Base-by-base conservation (phyloP, 2,329 filamentous ascomycete species). In the Penicillium sp. region DNA sequence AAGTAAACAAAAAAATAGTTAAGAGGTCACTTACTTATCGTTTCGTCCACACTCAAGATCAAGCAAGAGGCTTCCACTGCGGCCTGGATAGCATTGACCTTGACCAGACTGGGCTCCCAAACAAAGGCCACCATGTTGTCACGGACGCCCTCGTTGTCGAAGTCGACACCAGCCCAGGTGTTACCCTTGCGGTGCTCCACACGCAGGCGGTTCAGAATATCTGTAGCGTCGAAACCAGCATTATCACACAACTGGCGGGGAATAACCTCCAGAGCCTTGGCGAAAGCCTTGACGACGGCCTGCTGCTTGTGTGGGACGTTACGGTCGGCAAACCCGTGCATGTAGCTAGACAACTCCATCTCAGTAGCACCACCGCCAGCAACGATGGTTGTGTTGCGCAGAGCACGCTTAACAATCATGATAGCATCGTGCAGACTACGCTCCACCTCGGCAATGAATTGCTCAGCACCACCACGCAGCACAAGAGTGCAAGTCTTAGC, bases 321-420 rank as follows among this genome's bases (percentile, higher is more conserved):
- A 80, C 89, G 89, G 81, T 97, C 93, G 64, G 95, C 94, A 71
- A 89, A 97, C 67, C 85, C 84, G 82, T 97, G 93, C 63, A 99
- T 86, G 79, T 96, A 95, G 40, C 92, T 89, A 7, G 93, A 97
- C 52, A 97, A 78, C 76, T 97, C 94, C 93, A 99, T 97, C 82
- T 99, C 94, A 69, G 84, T 87, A 19, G 94, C 93, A 74, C 94
- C 94, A 69, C 94, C 94, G 69, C 94, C 94, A 46, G 93, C 94
- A 27, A 99, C 94, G 65, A 99, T 96, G 73, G 86, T 90, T 72
- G 89, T 89, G 82, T 97, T 96, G 81, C 91, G 91, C 77, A 97
- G 91, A 29, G 94, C 91, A 61, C 95, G 92, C 86, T 97, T 97
- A 73, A 99, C 94, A 71, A 99, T 96, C 94, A 99, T 99, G 78